Percentiles rank a stretch among this genome's conserved stretches.
phyloP scores from a whole-genome alignment of 306 rosid genomes.

The Malus orientalis region DNA sequence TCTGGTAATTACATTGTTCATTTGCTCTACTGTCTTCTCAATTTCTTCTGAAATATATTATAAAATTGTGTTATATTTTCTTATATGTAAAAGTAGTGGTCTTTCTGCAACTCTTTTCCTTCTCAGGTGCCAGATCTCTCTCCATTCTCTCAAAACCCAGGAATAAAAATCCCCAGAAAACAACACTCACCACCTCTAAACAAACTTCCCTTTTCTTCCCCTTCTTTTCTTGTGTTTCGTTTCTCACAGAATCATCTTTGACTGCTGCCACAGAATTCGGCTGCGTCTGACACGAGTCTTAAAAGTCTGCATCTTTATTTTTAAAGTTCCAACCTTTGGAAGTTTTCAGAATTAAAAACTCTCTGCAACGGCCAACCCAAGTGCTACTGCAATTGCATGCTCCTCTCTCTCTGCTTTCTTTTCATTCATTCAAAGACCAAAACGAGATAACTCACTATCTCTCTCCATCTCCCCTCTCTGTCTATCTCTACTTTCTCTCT shows the following conservation, averaged over 20 bases:
- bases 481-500: not conserved
- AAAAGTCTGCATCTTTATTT: not conserved
- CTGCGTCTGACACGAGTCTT: constrained; percentile 1
- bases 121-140: constrained; percentile 26
- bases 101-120: not conserved
- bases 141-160: constrained; percentile 14
- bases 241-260: not conserved
- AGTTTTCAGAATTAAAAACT: not conserved
- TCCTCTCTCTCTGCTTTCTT: not conserved
- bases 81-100: not conserved
- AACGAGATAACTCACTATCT: constrained; percentile 12
- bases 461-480: not conserved
- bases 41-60: not conserved
- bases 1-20: not conserved
- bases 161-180: constrained; percentile 9
- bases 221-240: constrained; percentile 17
- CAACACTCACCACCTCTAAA: not conserved
- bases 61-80: not conserved
- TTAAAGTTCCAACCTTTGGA: not conserved
- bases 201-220: not conserved
- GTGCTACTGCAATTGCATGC: constrained; percentile 4
- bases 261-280: not conserved
- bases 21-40: not conserved
- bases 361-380: constrained; percentile 11
- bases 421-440: constrained; percentile 1